Percentiles rank a stretch among this genome's conserved stretches.
phyloP scores from a whole-genome alignment of 345 rosid genomes.

The Kandelia obovata region DNA sequence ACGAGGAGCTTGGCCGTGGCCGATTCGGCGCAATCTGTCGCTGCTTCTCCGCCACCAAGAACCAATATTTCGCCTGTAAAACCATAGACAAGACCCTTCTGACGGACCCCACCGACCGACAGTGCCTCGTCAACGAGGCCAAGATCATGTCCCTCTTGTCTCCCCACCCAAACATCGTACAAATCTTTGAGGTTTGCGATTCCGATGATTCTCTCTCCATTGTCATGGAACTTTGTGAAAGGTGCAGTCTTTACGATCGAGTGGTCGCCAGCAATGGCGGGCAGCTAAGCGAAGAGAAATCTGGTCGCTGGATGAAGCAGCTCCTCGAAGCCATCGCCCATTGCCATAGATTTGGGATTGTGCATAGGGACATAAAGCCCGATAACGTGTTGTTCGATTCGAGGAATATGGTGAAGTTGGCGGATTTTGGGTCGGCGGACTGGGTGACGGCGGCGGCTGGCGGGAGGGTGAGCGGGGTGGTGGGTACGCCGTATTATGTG shows the following conservation, averaged over 20 bases:
- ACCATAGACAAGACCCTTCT: slow-evolving; percentile 25
- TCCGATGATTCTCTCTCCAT: slow-evolving; percentile 18
- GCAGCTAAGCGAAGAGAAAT: slow-evolving; percentile 8
- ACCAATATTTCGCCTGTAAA: slow-evolving; percentile 26
- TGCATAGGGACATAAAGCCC: slow-evolving; percentile 27
- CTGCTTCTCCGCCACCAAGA: slow-evolving; percentile 18
- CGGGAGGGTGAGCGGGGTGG: slow-evolving; percentile 19
- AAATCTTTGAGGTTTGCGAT: slow-evolving; percentile 25
- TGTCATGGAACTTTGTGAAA: slow-evolving; percentile 27
- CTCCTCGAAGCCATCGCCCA: slow-evolving; percentile 20
- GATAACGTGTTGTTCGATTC: slow-evolving; percentile 23
- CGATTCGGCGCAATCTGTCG: slow-evolving; percentile 27
- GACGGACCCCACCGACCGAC: slow-evolving; percentile 21
- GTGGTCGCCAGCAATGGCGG: slow-evolving; percentile 1
- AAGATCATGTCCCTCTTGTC: slow-evolving; percentile 24
- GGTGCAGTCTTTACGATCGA: slow-evolving; percentile 23
- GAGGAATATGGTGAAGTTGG: slow-evolving; percentile 15
- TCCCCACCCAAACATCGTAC: slow-evolving; percentile 32
- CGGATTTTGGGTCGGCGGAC: slow-evolving; percentile 19
- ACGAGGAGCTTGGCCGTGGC: slow-evolving; percentile 36
- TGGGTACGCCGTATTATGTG: slow-evolving; percentile 31
- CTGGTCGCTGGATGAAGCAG: slow-evolving; percentile 9
- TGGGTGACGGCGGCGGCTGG: slow-evolving; percentile 6
- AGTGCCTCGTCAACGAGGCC: slow-evolving; percentile 27
- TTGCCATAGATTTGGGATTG: slow-evolving; percentile 22